Evolutionary conservation across 345 rosid species (phyloP).

Genomic region (Euphorbia tirucalli): DNA sequence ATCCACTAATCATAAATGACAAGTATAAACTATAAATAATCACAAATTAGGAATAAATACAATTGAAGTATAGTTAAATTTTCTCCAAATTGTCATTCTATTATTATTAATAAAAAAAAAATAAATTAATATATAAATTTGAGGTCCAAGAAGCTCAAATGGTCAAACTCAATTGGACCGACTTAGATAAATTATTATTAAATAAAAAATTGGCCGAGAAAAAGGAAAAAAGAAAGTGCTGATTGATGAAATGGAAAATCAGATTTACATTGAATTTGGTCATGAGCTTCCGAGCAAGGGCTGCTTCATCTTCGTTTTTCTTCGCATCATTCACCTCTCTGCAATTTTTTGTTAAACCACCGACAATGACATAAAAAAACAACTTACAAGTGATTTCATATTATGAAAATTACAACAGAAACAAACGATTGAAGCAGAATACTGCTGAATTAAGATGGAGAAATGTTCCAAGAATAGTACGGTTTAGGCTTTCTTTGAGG

Average conservation of each 20-base stretch:
- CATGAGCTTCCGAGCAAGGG: conserved; percentile 45
- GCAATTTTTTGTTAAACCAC: conserved; percentile 12
- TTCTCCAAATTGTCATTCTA: not conserved
- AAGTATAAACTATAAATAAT: too few species aligned
- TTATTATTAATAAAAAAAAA: not conserved
- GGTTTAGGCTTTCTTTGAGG: conserved; percentile 33
- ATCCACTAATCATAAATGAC: too few species aligned
- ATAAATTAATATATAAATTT: not conserved
- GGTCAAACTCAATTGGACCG: not conserved
- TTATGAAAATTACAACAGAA: not conserved
- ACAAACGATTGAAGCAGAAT: not conserved
- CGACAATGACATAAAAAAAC: too few species aligned
- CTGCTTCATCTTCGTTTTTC: conserved; percentile 35
- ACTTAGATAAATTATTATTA: not conserved
- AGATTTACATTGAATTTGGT: conserved; percentile 37
- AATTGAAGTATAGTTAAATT: not conserved
- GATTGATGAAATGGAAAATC: not conserved
- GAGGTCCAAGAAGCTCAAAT: not conserved
- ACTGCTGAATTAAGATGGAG: not conserved
- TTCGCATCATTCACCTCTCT: conserved; percentile 26
- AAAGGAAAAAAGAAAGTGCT: not conserved
- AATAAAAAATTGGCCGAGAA: not conserved
- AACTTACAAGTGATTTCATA: not conserved
- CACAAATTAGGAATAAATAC: too few species aligned
- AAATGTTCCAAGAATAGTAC: conserved; percentile 18